A percentile compares a stretch with the other conserved stretches of the same genome.
Evolutionary conservation across 345 rosid species (phyloP).

Genomic region (Lagerstroemia speciosa): DNA sequence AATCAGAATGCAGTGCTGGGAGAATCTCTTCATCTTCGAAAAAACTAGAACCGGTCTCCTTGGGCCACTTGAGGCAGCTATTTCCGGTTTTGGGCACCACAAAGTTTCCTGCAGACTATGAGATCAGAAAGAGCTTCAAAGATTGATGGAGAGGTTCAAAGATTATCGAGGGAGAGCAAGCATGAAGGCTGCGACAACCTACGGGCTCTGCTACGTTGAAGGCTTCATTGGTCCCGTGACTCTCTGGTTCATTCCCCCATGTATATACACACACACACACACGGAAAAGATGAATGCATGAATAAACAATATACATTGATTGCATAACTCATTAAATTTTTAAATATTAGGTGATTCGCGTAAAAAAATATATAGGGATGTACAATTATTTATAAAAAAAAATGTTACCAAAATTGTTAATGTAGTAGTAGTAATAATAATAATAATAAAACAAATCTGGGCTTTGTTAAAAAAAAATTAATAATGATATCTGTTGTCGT

Average conservation of each 20-base stretch:
- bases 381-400: too few relatives aligned
- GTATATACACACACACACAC: too few relatives aligned
- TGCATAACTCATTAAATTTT: too few relatives aligned
- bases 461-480: too few relatives aligned
- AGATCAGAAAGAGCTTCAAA: neutral
- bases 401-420: too few relatives aligned
- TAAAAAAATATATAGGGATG: too few relatives aligned
- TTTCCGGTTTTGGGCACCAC: neutral
- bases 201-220: neutral
- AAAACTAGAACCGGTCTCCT: neutral
- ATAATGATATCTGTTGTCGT: neutral
- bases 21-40: neutral
- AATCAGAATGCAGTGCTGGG: neutral
- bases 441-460: too few relatives aligned
- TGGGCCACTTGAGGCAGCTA: neutral
- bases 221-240: neutral
- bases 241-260: neutral
- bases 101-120: neutral
- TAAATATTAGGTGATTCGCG: too few relatives aligned
- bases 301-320: neutral
- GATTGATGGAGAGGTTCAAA: neutral
- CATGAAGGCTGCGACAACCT: neutral
- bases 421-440: too few relatives aligned
- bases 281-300: neutral
- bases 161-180: neutral